Evolutionary conservation across 2,329 filamentous ascomycete species (phyloP).

Genomic region (Penicillium palitans): DNA sequence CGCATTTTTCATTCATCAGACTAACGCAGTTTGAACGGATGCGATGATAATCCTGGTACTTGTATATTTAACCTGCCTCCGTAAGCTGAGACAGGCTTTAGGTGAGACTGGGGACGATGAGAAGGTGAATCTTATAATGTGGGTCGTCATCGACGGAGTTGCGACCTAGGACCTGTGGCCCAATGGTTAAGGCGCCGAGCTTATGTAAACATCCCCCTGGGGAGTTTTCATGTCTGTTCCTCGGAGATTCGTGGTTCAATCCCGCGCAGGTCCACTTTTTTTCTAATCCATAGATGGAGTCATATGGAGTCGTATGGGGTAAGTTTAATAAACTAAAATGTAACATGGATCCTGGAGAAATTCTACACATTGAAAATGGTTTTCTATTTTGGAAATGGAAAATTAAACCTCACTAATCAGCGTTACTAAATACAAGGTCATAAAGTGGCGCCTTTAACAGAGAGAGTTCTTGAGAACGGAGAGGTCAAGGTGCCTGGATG

Average conservation of each 20-base stretch:
- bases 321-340: neutral
- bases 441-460: too few relatives aligned
- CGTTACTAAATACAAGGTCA: too few relatives aligned
- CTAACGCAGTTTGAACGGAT: too few relatives aligned
- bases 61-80: neutral
- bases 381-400: too few relatives aligned
- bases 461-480: too few relatives aligned
- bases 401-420: too few relatives aligned
- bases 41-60: neutral
- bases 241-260: conserved; percentile 5
- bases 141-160: neutral
- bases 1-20: neutral
- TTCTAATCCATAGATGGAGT: neutral
- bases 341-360: neutral
- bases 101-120: neutral
- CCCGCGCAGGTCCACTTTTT: conserved; percentile 4
- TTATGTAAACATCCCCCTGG: neutral
- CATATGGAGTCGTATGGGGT: too few relatives aligned
- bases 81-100: neutral
- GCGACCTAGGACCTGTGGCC: neutral
- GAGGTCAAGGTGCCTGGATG: too few relatives aligned
- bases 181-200: conserved; percentile 1
- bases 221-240: neutral
- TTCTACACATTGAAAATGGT: too few relatives aligned
- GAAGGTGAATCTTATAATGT: neutral